phyloP scores from a whole-genome alignment of 441 rosid species.

The Gossypium gossypioides region DNA sequence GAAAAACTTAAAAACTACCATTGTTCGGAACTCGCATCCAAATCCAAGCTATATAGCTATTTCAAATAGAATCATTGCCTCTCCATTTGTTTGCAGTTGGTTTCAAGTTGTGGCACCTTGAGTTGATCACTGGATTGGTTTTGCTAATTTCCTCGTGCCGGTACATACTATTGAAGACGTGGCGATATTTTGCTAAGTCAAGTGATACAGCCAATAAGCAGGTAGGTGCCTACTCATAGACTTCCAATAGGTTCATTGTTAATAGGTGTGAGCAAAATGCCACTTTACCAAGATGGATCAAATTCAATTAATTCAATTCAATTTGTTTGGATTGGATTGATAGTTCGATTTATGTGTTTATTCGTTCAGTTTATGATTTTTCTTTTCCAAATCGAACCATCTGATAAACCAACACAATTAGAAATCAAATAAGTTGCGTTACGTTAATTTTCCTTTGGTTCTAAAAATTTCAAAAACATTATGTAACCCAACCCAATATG shows the following conservation, averaged over 20 bases:
- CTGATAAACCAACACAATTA: no score
- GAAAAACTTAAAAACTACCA: no score
- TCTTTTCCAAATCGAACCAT: background rate
- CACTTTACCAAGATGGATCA: background rate
- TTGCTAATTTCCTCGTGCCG: slow-evolving; percentile 59
- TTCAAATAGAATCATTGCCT: slow-evolving; percentile 1
- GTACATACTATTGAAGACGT: slow-evolving; percentile 51
- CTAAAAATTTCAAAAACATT: background rate
- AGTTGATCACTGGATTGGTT: slow-evolving; percentile 56
- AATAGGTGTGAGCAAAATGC: background rate
- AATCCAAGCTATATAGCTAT: background rate
- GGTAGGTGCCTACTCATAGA: slow-evolving; percentile 27
- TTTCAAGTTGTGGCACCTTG: slow-evolving; percentile 75
- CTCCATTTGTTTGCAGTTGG: slow-evolving; percentile 43
- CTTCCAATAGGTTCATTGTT: background rate
- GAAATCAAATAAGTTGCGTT: no score
- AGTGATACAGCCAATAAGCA: slow-evolving; percentile 72
- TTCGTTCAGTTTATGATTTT: background rate
- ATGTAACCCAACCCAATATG: background rate
- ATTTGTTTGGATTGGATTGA: background rate
- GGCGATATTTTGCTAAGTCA: slow-evolving; percentile 81
- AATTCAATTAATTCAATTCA: background rate
- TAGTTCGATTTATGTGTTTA: background rate
- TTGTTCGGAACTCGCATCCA: no score
- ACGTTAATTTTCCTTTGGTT: background rate